Evolutionary conservation across 768 basidiomycete species (phyloP).

Genomic region (Amanita subjunquillea): DNA sequence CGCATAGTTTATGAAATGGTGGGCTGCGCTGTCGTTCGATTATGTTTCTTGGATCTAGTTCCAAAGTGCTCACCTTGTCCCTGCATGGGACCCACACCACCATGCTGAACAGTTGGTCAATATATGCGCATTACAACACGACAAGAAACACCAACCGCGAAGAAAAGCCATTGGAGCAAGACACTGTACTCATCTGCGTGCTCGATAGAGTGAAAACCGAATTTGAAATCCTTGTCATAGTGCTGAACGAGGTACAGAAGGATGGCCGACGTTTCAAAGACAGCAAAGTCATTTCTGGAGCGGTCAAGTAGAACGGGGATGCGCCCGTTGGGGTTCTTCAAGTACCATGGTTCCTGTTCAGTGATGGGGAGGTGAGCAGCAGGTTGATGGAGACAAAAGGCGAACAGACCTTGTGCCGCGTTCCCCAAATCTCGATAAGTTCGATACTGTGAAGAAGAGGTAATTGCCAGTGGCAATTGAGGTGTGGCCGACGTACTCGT

Average conservation of each 20-base stretch:
- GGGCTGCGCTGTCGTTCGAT: neutral
- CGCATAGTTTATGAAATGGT: conserved; percentile 19
- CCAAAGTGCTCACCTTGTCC: conserved; percentile 35
- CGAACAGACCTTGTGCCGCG: conserved; percentile 13
- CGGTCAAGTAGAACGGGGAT: conserved; percentile 64
- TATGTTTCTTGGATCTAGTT: neutral
- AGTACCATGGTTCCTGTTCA: conserved; percentile 55
- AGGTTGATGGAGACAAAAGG: neutral
- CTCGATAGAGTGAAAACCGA: conserved; percentile 47
- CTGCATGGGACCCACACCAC: conserved; percentile 84
- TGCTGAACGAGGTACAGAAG: conserved; percentile 71
- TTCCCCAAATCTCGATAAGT: conserved; percentile 35
- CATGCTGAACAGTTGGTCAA: conserved; percentile 37
- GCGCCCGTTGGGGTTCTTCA: conserved; percentile 65
- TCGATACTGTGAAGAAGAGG: neutral
- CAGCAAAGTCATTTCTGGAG: conserved; percentile 46
- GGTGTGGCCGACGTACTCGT: conserved; percentile 9
- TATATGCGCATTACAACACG: neutral
- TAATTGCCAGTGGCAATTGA: neutral
- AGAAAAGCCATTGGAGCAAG: conserved; percentile 83
- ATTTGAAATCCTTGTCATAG: conserved; percentile 66
- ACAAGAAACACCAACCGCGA: conserved; percentile 36
- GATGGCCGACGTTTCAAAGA: conserved; percentile 81
- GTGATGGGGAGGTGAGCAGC: neutral
- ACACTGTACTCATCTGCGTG: conserved; percentile 57